A percentile compares a stretch with the other conserved stretches of the same genome.
phyloP scores from a whole-genome alignment of 805 yeast genomes.

The Alloascoidea africana region DNA sequence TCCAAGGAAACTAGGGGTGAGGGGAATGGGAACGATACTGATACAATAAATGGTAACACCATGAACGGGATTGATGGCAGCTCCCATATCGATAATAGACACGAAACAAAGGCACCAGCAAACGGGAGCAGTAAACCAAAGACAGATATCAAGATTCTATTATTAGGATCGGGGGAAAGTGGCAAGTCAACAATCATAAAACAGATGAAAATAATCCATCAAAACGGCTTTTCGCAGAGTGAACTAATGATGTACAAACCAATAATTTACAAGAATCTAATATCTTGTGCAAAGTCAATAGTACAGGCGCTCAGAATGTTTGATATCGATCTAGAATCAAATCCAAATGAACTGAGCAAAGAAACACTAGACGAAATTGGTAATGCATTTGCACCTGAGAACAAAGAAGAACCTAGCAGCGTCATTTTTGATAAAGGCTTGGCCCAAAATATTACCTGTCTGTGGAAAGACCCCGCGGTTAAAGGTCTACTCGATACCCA shows the following conservation, averaged over 20 bases:
- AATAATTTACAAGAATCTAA: conserved; percentile 60
- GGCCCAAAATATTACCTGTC: conserved; percentile 29
- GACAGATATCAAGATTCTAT: no score
- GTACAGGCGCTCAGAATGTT: conserved; percentile 49
- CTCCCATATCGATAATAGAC: no score
- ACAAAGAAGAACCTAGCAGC: conserved; percentile 38
- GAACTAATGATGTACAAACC: conserved; percentile 66
- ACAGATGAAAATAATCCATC: conserved; percentile 69
- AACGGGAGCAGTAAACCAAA: no score
- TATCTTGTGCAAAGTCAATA: conserved; percentile 62
- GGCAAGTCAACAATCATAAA: conserved; percentile 73
- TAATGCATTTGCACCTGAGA: conserved; percentile 30
- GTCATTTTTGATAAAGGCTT: conserved; percentile 32
- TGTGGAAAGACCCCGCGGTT: conserved; percentile 49
- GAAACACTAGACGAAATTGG: conserved; percentile 43
- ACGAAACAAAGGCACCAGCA: no score
- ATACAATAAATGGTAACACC: no score
- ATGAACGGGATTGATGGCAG: no score
- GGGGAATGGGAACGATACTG: no score
- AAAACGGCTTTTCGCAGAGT: conserved; percentile 52
- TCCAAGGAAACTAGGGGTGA: no score
- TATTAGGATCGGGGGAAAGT: conserved; percentile 85
- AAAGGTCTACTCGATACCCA: conserved; percentile 36
- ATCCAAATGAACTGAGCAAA: no score
- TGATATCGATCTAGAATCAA: conserved; percentile 16